Evolutionary conservation across 768 basidiomycete species (phyloP).

Genomic region (Suillus cothurnatus): DNA sequence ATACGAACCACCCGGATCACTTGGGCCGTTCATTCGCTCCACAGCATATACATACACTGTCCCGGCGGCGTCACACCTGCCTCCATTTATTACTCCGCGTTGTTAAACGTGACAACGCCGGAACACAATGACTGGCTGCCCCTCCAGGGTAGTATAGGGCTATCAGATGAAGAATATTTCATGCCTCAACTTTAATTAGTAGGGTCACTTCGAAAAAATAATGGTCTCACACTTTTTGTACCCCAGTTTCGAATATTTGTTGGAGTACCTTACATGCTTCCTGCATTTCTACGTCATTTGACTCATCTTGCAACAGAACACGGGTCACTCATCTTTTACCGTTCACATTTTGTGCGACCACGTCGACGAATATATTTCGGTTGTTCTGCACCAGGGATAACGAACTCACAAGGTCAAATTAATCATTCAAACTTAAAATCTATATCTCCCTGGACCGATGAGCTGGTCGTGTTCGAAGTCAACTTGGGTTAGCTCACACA

Average conservation of each 20-base stretch:
- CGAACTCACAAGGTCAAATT: slow-evolving; percentile 3
- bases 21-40: slow-evolving; percentile 29
- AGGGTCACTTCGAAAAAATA: slow-evolving; percentile 2
- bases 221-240: slow-evolving; percentile 4
- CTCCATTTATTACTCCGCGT: neutral
- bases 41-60: slow-evolving; percentile 20
- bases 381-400: too few species aligned
- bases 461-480: neutral
- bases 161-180: neutral
- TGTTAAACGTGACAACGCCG: neutral
- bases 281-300: neutral
- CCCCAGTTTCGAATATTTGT: neutral
- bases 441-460: neutral
- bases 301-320: neutral
- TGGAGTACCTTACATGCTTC: neutral
- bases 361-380: neutral
- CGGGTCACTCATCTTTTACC: neutral
- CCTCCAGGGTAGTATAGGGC: neutral
- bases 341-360: neutral
- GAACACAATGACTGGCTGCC: too few species aligned
- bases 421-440: neutral
- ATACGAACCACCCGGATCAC: slow-evolving; percentile 25
- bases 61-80: slow-evolving; percentile 5
- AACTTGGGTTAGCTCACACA: neutral
- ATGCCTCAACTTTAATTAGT: neutral